Conservation (phyloP, 78 protist genomes). For the Dictyostelium capitatum region DNA sequence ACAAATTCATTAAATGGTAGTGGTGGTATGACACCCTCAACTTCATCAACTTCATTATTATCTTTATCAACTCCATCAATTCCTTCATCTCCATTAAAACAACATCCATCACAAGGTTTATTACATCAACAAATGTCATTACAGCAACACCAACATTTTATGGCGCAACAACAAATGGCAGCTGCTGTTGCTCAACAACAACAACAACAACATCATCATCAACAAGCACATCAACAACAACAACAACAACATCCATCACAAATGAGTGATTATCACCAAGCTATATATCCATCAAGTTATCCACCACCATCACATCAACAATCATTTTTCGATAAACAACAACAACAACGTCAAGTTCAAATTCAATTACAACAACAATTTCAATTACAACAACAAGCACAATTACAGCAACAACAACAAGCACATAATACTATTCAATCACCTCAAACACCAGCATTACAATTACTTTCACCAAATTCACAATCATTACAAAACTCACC, state of each 20-base stretch:
- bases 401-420: not conserved
- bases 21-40: not conserved
- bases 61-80: not conserved
- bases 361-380: not conserved
- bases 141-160: not conserved
- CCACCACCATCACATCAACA: not conserved
- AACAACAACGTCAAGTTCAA: conserved; percentile 4
- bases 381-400: not conserved
- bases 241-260: not conserved
- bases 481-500: not conserved
- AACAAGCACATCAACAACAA: not conserved
- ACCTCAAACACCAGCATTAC: not conserved
- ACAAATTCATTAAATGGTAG: not conserved
- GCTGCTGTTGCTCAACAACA: not conserved
- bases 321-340: not conserved
- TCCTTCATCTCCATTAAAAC: not conserved
- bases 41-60: conserved; percentile 16
- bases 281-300: conserved; percentile 12
- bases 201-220: not conserved
- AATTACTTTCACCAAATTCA: not conserved
- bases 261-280: not conserved
- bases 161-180: not conserved
- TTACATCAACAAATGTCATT: not conserved
- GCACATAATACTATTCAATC: not conserved
- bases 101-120: not conserved